These are phyloP conservation scores for Cucurbita argyrosperma DNA, from an alignment of 306 rosid species.

Conservation along the genomic window DNA sequence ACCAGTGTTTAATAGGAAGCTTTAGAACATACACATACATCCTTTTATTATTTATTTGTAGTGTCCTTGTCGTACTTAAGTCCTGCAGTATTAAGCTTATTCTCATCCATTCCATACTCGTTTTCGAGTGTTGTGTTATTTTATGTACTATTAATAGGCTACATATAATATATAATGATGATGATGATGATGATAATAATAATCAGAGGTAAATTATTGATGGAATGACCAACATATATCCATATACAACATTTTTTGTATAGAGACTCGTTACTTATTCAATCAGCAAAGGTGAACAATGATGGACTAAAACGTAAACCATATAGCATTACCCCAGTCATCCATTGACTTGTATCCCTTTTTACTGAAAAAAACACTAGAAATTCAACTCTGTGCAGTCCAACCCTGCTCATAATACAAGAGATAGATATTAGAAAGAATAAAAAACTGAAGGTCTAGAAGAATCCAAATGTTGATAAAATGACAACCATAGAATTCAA, in stretches of 20 bases:
- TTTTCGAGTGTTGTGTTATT: background rate
- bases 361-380: background rate
- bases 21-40: background rate
- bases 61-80: background rate
- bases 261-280: background rate
- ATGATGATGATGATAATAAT: background rate
- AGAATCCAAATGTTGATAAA: background rate
- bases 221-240: background rate
- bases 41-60: background rate
- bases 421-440: background rate
- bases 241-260: background rate
- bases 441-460: background rate
- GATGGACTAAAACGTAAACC: background rate
- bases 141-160: background rate
- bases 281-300: background rate
- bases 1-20: background rate
- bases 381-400: background rate
- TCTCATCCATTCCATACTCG: background rate
- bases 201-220: background rate
- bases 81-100: background rate
- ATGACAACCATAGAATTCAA: background rate
- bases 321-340: conserved; percentile 5
- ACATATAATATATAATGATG: background rate
- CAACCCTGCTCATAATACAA: background rate
- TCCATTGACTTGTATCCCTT: background rate